Conservation (phyloP, 306 rosid genomes). For the Amphicarpaea edgeworthii region DNA sequence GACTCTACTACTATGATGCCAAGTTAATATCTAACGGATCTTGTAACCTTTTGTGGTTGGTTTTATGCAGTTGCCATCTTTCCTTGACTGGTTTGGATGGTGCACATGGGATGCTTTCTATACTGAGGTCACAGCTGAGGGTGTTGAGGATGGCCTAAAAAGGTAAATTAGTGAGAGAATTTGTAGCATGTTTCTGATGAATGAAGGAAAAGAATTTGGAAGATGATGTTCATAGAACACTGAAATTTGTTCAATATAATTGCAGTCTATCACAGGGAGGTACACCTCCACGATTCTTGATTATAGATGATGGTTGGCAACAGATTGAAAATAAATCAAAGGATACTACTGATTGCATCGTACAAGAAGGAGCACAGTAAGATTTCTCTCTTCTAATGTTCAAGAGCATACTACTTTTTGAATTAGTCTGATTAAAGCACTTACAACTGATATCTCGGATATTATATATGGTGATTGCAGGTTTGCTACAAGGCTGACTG, state of each 20-base stretch:
- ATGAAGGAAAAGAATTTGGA: conserved; percentile 7
- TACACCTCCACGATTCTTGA: conserved; percentile 85
- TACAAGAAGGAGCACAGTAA: conserved; percentile 99
- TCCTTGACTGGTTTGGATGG: conserved; percentile 98
- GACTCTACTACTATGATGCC: conserved; percentile 6
- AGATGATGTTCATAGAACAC: neutral
- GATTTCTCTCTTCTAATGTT: conserved; percentile 27
- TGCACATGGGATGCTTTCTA: conserved; percentile 99
- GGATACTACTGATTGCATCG: conserved; percentile 58
- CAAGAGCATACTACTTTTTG: neutral
- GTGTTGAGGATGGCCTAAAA: conserved; percentile 84
- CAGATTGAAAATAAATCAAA: conserved; percentile 81
- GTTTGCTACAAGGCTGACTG: conserved; percentile 89
- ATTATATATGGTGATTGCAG: conserved; percentile 57
- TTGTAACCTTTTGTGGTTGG: conserved; percentile 46
- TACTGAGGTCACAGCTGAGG: conserved; percentile 96
- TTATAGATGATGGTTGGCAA: conserved; percentile 99
- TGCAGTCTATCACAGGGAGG: conserved; percentile 88
- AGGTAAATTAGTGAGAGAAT: conserved; percentile 59
- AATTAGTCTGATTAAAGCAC: conserved; percentile 19
- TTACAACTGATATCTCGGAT: conserved; percentile 37
- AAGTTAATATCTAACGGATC: conserved; percentile 18
- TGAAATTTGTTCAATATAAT: conserved; percentile 43
- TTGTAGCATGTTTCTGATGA: conserved; percentile 15
- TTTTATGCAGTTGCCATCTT: conserved; percentile 75